Conservation (phyloP, 1,284 basidiomycete species). For the Cerioporus squamosus region DNA sequence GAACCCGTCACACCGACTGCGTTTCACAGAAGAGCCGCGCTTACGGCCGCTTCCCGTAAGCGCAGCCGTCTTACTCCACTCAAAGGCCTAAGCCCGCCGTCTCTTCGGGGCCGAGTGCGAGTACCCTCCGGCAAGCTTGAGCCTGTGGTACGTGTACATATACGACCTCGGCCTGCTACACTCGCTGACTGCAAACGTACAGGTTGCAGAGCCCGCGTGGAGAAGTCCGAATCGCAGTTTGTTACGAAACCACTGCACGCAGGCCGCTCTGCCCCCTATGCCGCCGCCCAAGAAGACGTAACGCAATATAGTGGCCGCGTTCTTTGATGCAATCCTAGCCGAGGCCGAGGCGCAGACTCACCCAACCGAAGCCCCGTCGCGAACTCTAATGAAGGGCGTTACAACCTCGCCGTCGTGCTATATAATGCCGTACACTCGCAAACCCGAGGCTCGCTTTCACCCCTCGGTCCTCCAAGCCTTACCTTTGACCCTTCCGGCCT, state of each 20-base stretch:
- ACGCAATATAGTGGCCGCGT: constrained; percentile 2
- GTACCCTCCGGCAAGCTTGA: too few species aligned
- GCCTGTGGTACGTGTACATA: too few species aligned
- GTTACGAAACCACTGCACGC: too few species aligned
- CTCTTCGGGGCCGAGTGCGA: too few species aligned
- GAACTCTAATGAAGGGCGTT: constrained; percentile 1
- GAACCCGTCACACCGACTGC: neutral
- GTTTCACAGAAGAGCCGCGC: constrained; percentile 12
- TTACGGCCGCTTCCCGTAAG: constrained; percentile 11
- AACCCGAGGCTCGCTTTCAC: constrained; percentile 7
- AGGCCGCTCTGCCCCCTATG: too few species aligned
- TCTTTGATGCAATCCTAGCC: constrained; percentile 18
- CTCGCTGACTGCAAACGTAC: too few species aligned
- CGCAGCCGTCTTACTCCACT: neutral
- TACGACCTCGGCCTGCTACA: too few species aligned
- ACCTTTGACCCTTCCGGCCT: constrained; percentile 7
- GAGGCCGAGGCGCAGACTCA: constrained; percentile 13
- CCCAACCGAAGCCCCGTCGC: too few species aligned
- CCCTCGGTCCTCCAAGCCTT: constrained; percentile 2
- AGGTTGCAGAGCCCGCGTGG: too few species aligned
- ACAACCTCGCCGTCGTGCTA: neutral
- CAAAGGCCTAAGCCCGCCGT: neutral
- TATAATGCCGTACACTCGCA: constrained; percentile 11
- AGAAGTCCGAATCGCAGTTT: too few species aligned
- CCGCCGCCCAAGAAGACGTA: constrained; percentile 7